phyloP scores from a whole-genome alignment of 176 grass and related monocot genomes.

The Phoenix dactylifera region DNA sequence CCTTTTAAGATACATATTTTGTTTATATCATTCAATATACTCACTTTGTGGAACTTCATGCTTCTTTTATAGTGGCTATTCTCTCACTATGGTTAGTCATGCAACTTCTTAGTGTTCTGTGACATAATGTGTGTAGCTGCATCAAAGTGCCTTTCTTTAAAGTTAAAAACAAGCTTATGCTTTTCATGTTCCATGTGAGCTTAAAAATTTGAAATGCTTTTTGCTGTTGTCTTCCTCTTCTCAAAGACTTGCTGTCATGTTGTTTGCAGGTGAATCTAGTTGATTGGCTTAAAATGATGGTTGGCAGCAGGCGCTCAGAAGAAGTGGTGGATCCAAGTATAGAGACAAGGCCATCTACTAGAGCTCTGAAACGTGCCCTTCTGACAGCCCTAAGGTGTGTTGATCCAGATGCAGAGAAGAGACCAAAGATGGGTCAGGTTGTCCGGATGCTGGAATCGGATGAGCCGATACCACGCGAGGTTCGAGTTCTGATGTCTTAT shows the following conservation, averaged over 20 bases:
- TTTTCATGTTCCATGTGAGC: no score
- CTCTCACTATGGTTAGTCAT: no score
- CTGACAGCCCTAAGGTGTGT: constrained; percentile 88
- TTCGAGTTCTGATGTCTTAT: constrained; percentile 10
- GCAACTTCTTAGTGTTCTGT: no score
- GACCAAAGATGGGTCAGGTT: constrained; percentile 95
- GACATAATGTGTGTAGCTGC: no score
- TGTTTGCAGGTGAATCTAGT: constrained; percentile 78
- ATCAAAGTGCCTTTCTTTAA: no score
- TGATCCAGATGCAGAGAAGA: constrained; percentile 97
- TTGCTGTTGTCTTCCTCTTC: no score
- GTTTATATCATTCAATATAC: no score
- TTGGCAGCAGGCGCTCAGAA: constrained; percentile 78
- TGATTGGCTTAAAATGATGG: constrained; percentile 99
- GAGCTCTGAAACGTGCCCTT: constrained; percentile 81
- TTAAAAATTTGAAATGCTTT: no score
- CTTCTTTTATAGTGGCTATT: no score
- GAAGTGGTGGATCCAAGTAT: constrained; percentile 87
- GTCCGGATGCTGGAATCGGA: constrained; percentile 92
- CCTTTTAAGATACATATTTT: no score
- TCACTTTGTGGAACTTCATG: no score
- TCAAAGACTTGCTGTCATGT: neutral
- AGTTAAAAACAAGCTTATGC: no score
- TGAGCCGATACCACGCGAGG: constrained; percentile 73
- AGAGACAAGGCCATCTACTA: constrained; percentile 73